phyloP scores from a whole-genome alignment of 768 basidiomycete genomes.

The Aureoboletus auriporus region DNA sequence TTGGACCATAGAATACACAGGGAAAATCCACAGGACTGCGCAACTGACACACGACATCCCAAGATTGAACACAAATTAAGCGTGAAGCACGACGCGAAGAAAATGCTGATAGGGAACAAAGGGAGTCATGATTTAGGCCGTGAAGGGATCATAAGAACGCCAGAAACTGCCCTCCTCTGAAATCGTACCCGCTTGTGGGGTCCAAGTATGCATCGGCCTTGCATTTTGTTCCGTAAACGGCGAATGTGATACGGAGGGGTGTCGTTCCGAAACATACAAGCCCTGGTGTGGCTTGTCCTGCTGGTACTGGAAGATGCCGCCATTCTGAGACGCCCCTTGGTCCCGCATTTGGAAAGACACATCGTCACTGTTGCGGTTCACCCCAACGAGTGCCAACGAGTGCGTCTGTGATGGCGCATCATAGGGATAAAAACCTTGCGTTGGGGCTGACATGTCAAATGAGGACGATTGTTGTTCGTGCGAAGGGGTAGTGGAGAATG shows the following conservation, averaged over 20 bases:
- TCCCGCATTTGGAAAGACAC: conserved; percentile 17
- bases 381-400: conserved; percentile 18
- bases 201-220: conserved; percentile 18
- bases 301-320: conserved; percentile 13
- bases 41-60: too few relatives aligned
- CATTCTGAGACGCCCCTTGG: conserved; percentile 13
- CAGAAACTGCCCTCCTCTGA: conserved; percentile 20
- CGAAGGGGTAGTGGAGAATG: conserved; percentile 15
- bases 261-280: conserved; percentile 23
- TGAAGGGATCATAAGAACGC: conserved; percentile 24
- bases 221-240: conserved; percentile 17
- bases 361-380: conserved; percentile 14
- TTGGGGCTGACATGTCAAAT: conserved; percentile 16
- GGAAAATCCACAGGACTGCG: too few relatives aligned
- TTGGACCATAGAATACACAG: too few relatives aligned
- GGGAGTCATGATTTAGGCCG: conserved; percentile 11
- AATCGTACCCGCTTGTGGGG: conserved; percentile 11
- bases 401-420: conserved; percentile 14
- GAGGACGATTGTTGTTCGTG: conserved; percentile 20
- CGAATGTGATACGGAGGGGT: conserved; percentile 15
- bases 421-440: conserved; percentile 20
- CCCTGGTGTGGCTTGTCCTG: conserved; percentile 23
- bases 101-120: too few relatives aligned
- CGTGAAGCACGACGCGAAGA: too few relatives aligned
- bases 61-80: too few relatives aligned